Conservation (phyloP, 2,329 filamentous ascomycete genomes). For the Ophiostoma perfectum region DNA sequence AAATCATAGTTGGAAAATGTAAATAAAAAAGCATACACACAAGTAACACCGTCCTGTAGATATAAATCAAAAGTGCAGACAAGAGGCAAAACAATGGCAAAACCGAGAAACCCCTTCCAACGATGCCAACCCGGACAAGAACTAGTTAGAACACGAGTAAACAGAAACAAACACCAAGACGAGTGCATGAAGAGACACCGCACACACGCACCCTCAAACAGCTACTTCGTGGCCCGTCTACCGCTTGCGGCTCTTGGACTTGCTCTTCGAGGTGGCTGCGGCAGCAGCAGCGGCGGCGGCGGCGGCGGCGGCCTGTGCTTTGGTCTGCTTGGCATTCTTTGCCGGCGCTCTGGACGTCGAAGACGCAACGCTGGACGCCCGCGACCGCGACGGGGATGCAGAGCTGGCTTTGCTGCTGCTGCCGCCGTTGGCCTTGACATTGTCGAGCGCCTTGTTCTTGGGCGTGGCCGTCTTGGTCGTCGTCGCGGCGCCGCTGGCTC, state of each 20-base stretch:
- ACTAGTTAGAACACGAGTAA: no score
- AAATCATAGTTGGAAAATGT: no score
- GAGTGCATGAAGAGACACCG: no score
- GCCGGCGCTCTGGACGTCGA: slow-evolving; percentile 54
- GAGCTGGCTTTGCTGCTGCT: slow-evolving; percentile 73
- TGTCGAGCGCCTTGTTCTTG: slow-evolving; percentile 91
- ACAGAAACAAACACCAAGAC: no score
- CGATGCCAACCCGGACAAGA: no score
- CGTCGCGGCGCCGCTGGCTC: background rate
- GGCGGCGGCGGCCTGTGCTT: slow-evolving; percentile 22
- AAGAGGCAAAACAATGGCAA: no score
- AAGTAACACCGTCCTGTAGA: no score
- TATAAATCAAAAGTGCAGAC: no score
- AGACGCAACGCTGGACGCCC: slow-evolving; percentile 83
- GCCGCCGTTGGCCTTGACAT: slow-evolving; percentile 59
- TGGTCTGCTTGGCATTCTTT: slow-evolving; percentile 22
- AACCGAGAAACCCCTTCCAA: no score
- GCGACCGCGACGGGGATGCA: slow-evolving; percentile 65
- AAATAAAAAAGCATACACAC: no score
- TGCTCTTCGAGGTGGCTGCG: slow-evolving; percentile 1
- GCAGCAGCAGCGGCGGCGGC: background rate
- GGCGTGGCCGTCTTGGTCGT: background rate
- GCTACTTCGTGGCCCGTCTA: slow-evolving; percentile 7
- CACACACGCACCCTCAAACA: no score
- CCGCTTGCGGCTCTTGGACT: slow-evolving; percentile 22